phyloP scores from a whole-genome alignment of 345 rosid genomes.

The Barbarea vulgaris region DNA sequence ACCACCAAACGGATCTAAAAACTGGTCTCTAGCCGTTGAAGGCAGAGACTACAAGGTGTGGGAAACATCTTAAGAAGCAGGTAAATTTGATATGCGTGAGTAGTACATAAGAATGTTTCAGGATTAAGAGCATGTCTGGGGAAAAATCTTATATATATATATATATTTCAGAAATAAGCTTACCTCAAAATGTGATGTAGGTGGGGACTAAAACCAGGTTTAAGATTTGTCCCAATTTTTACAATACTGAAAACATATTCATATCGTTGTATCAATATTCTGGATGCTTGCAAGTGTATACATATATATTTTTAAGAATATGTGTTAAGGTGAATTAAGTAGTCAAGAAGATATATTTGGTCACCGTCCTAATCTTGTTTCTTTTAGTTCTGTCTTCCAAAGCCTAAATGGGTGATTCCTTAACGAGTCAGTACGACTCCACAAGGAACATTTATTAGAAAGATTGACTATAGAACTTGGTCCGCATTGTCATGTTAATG shows the following conservation, averaged over 20 bases:
- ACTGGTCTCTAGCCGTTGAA: slow-evolving; percentile 66
- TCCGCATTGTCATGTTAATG: neutral
- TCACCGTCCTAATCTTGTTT: neutral
- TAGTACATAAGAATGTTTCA: slow-evolving; percentile 25
- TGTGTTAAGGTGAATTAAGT: neutral
- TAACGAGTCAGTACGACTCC: neutral
- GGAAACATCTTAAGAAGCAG: slow-evolving; percentile 62
- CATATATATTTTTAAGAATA: neutral
- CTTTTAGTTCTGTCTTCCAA: neutral
- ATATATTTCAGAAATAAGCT: slow-evolving; percentile 18
- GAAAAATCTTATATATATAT: slow-evolving; percentile 14
- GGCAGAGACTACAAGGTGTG: slow-evolving; percentile 91
- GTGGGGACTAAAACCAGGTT: slow-evolving; percentile 7
- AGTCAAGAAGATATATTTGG: neutral
- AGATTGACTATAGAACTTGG: neutral
- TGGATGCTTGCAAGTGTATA: neutral
- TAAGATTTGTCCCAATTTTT: slow-evolving; percentile 22
- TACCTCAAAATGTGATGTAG: slow-evolving; percentile 22
- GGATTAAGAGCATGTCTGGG: slow-evolving; percentile 8
- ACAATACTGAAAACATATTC: slow-evolving; percentile 17
- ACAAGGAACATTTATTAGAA: neutral
- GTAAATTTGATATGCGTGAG: neutral
- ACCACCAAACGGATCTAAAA: slow-evolving; percentile 57
- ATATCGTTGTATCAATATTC: slow-evolving; percentile 30
- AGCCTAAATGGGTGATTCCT: neutral